Percentiles rank a stretch among this genome's conserved stretches.
Evolutionary conservation across 2,329 filamentous ascomycete genomes (phyloP).

Genomic region (Xylariaceae sp.): DNA sequence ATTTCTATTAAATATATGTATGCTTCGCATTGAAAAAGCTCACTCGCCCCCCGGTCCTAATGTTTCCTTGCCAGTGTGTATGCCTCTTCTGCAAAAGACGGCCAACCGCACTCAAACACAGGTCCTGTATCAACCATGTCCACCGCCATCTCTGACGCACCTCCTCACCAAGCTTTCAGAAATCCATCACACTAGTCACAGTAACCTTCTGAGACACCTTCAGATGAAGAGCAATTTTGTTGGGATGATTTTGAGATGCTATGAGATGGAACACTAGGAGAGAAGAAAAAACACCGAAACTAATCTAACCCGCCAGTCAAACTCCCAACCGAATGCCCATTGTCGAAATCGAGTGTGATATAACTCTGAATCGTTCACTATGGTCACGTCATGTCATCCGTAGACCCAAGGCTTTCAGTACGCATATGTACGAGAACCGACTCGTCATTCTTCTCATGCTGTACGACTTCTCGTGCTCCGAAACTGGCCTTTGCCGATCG

Average conservation of each 20-base stretch:
- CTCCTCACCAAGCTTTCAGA: conserved; percentile 3
- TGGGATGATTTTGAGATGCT: conserved; percentile 21
- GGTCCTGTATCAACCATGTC: neutral
- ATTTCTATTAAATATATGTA: conserved; percentile 14
- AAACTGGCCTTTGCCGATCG: conserved; percentile 1
- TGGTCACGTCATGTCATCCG: conserved; percentile 14
- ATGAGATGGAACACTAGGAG: conserved; percentile 21
- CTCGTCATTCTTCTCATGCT: conserved; percentile 7
- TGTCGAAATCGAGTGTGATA: conserved; percentile 16
- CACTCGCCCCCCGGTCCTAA: neutral
- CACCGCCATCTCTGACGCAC: conserved; percentile 4
- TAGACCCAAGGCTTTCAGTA: conserved; percentile 10
- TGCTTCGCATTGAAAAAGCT: neutral
- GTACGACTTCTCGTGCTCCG: neutral
- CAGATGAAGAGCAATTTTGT: conserved; percentile 15
- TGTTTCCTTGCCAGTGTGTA: too few species aligned
- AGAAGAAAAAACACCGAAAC: conserved; percentile 9
- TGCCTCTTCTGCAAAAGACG: neutral
- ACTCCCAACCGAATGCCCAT: conserved; percentile 19
- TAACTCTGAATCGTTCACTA: conserved; percentile 18
- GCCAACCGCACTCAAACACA: neutral
- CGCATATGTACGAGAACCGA: conserved; percentile 1
- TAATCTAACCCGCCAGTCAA: conserved; percentile 19
- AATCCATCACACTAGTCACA: conserved; percentile 12
- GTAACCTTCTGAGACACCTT: conserved; percentile 9